phyloP scores from a whole-genome alignment of 2,329 filamentous ascomycete species.

The Talaromyces sp. region DNA sequence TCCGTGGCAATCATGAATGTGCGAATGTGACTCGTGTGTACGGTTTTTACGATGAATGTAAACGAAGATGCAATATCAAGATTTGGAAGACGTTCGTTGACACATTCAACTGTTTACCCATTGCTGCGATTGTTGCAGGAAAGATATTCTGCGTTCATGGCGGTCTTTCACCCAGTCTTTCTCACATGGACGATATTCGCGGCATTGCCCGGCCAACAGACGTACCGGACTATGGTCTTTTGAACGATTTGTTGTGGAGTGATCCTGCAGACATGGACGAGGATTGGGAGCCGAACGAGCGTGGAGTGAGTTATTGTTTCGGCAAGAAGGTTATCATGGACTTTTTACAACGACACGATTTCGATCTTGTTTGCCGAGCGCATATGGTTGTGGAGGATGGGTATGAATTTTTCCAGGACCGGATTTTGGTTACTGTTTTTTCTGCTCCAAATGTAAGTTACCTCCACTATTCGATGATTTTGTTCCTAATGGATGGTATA shows the following conservation, averaged over 20 bases:
- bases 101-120: slow-evolving; percentile 91
- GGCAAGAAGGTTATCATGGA: slow-evolving; percentile 97
- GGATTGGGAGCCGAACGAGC: slow-evolving; percentile 96
- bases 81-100: slow-evolving; percentile 98
- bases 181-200: slow-evolving; percentile 97
- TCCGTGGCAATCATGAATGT: slow-evolving; percentile 94
- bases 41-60: slow-evolving; percentile 98
- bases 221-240: slow-evolving; percentile 89
- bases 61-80: slow-evolving; percentile 91
- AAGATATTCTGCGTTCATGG: slow-evolving; percentile 99
- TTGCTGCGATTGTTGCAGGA: slow-evolving; percentile 91
- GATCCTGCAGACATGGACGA: slow-evolving; percentile 97
- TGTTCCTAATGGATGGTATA: slow-evolving; percentile 37
- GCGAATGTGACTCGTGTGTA: slow-evolving; percentile 94
- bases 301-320: slow-evolving; percentile 97
- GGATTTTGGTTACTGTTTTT: slow-evolving; percentile 92
- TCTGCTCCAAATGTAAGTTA: slow-evolving; percentile 87
- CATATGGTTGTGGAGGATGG: slow-evolving; percentile 99
- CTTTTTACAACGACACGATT: slow-evolving; percentile 89
- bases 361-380: slow-evolving; percentile 92
- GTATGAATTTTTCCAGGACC: slow-evolving; percentile 97
- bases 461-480: not conserved
- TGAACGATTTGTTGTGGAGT: slow-evolving; percentile 95
- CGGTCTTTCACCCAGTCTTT: slow-evolving; percentile 82
- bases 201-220: slow-evolving; percentile 94